Conservation (phyloP, 2,329 filamentous ascomycete genomes). For the Chaetothyriales sp. region DNA sequence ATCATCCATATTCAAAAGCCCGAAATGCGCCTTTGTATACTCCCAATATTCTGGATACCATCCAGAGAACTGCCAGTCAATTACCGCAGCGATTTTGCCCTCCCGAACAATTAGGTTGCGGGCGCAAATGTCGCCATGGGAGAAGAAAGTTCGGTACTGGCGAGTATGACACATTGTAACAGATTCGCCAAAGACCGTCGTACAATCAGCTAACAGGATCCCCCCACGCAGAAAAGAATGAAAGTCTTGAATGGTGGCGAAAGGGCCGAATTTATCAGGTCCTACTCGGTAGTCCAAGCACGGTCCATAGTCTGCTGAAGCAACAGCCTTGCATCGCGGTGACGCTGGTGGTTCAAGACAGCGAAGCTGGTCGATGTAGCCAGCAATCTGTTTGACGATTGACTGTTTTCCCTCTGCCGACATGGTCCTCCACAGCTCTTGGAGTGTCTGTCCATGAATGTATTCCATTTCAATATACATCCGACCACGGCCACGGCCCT, state of each 20-base stretch:
- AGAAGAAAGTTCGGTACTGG: too few species aligned
- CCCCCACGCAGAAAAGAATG: slow-evolving; percentile 5
- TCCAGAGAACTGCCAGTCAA: slow-evolving; percentile 18
- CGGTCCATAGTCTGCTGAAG: slow-evolving; percentile 5
- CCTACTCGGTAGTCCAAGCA: neutral
- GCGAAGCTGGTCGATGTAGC: slow-evolving; percentile 8
- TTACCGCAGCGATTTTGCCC: slow-evolving; percentile 12
- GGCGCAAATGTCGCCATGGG: too few species aligned
- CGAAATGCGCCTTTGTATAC: neutral
- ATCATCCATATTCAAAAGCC: too few species aligned
- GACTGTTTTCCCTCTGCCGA: slow-evolving; percentile 4
- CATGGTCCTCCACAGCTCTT: too few species aligned
- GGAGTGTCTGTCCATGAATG: too few species aligned
- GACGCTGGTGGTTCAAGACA: slow-evolving; percentile 4
- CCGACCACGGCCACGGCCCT: too few species aligned
- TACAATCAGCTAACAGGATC: slow-evolving; percentile 1
- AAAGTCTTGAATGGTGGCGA: neutral
- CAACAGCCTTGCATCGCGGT: slow-evolving; percentile 2
- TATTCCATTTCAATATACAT: too few species aligned
- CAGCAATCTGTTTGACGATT: slow-evolving; percentile 6
- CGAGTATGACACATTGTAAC: slow-evolving; percentile 4
- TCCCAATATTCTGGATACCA: slow-evolving; percentile 19
- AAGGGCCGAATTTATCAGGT: too few species aligned
- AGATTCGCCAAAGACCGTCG: neutral
- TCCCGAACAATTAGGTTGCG: slow-evolving; percentile 12